A percentile compares a stretch with the other conserved stretches of the same genome.
Conservation (phyloP, 208 protist species). For the Plasmodiophora brassicae region DNA sequence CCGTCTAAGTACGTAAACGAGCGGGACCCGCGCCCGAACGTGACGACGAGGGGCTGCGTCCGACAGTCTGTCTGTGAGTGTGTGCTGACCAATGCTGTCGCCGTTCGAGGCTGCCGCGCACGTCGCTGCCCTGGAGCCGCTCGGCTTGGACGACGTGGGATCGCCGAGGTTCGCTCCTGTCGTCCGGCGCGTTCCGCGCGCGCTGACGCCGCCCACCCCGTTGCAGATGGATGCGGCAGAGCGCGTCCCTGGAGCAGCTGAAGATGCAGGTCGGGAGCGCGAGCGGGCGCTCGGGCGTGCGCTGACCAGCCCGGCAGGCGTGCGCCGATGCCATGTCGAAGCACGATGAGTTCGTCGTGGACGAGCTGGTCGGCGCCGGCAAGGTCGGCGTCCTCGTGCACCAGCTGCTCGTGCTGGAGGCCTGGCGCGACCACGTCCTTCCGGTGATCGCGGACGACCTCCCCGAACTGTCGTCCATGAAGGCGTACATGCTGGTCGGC, state of each 20-base stretch:
- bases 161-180: neutral
- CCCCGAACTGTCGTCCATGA: neutral
- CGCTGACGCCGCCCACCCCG: too few species aligned
- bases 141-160: neutral
- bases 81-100: neutral
- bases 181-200: neutral
- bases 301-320: neutral
- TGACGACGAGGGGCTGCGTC: too few species aligned
- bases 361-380: neutral
- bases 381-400: neutral
- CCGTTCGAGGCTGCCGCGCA: neutral
- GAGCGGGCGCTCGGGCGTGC: neutral
- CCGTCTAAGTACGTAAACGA: too few species aligned
- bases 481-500: neutral
- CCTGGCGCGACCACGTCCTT: neutral
- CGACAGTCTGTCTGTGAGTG: too few species aligned
- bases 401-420: neutral
- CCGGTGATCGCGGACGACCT: neutral
- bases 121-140: neutral
- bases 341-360: conserved; percentile 18
- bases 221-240: conserved; percentile 17
- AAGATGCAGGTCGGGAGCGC: neutral
- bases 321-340: neutral
- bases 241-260: neutral
- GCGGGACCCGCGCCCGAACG: too few species aligned